Evolutionary conservation across 225 moss, liverwort and hornwort species (phyloP), one percentile per base, ranked within the genome.

Genomic region (Polytrichum commune): DNA sequence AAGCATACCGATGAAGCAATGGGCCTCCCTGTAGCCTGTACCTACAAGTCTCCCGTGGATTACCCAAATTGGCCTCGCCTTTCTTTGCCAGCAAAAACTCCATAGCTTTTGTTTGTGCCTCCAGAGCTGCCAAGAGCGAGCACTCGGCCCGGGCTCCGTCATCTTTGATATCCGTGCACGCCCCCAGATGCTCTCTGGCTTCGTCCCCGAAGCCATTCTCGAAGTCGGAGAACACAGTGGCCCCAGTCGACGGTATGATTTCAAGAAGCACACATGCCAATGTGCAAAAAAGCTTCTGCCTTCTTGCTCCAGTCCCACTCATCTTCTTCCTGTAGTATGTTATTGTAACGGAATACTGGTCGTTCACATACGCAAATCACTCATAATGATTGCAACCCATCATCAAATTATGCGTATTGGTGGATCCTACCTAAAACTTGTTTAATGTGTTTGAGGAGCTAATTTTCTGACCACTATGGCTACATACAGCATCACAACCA

Each of bases 11-110:
- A 72, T 88, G 88, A 69, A 88, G 62, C 57, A 72, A 29, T 1
- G 83, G 62, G 18, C 90, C 90, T 73, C 86, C 79, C 67, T 90
- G 76, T 9, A 69, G 5, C 60, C 73, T 78, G 74, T 81, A 84
- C 0, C 70, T 72, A 38, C 86, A 87, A 5, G 7, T 69, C 5
- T 66, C 62, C 38, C 29, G 29, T 18, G 74, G 68, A 19, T 33
- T 6, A 8, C 54, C 18, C 33, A 55, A 25, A 28, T 55, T 69
- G n/a, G 19, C 38, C n/a, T 19, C 2, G 18, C 27, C 26, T 4
- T 29, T 62, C 27, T 64, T 64, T 27, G 38, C 70, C 38, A 0
- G 10, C 22, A 62, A 29, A 24, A 27, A 55, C 74, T 63, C 32
- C n/a, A 22, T 23, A 4, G 38, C 65, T 19, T 26, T 67, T 60